A percentile compares a stretch with the other conserved stretches of the same genome.
These are phyloP conservation scores for bread wheat (Triticum aestivum) DNA, from an alignment of 176 grass and related monocot genomes.

Conservation along the genomic window IWGSC_CS_RefSeq_v2.1 NC_057812.1:715004146-715004645, in stretches of 20 bases:
- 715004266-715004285: constrained; percentile 73
- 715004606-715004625: constrained; percentile 25
- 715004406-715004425: not conserved
- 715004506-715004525: accelerated
- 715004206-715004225: too few species aligned
- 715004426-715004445: constrained; percentile 7
- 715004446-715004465: not conserved
- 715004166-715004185: not conserved
- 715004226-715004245: not conserved
- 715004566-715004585: constrained; percentile 36
- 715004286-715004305: constrained; percentile 80
- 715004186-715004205: not conserved
- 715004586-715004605: constrained; percentile 31
- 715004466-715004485: constrained; percentile 32
- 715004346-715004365: not conserved
- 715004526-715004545: constrained; percentile 29
- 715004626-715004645: accelerated
- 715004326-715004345: constrained; percentile 70
- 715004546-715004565: constrained; percentile 22
- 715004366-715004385: constrained; percentile 14
- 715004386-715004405: constrained; percentile 5
- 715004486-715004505: constrained; percentile 64
- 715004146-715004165: not conserved
- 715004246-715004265: too few species aligned
- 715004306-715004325: constrained; percentile 72